These are phyloP conservation scores for Iris pallida DNA, from an alignment of 116 monocot genomes.

Conservation along the genomic window DNA sequence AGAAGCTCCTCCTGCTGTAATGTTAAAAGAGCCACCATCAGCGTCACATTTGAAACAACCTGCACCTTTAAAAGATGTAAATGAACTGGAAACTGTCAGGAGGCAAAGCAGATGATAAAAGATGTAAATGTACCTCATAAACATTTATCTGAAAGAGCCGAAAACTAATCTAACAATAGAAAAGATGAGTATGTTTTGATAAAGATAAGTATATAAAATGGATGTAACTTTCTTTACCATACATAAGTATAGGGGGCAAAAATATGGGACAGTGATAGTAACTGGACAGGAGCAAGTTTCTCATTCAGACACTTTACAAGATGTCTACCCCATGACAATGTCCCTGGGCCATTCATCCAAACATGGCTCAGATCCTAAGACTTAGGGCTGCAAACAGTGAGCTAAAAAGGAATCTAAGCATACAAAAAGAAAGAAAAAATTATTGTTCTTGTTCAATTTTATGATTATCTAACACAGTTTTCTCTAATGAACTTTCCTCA, in stretches of 20 bases:
- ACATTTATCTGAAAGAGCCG: background rate
- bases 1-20: background rate
- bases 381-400: conserved; percentile 1
- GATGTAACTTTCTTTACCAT: background rate
- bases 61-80: background rate
- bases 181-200: background rate
- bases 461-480: conserved; percentile 26
- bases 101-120: background rate
- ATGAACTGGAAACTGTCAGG: background rate
- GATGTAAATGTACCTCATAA: too few relatives aligned
- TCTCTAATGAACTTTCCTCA: conserved; percentile 28
- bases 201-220: background rate
- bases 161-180: background rate
- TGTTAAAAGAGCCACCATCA: background rate
- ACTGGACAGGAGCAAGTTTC: conserved; percentile 17
- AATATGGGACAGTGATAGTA: conserved; percentile 3
- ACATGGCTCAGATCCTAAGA: conserved; percentile 17
- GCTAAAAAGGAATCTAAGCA: background rate
- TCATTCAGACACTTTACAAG: conserved; percentile 38
- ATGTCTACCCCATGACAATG: conserved; percentile 10
- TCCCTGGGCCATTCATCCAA: conserved; percentile 23
- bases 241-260: background rate
- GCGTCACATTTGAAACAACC: background rate
- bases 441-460: conserved; percentile 19
- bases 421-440: background rate